Evolutionary conservation across 2,329 filamentous ascomycete genomes (phyloP), one percentile per base, ranked within the genome.

Genomic region (Fusarium oligoseptatum): DNA sequence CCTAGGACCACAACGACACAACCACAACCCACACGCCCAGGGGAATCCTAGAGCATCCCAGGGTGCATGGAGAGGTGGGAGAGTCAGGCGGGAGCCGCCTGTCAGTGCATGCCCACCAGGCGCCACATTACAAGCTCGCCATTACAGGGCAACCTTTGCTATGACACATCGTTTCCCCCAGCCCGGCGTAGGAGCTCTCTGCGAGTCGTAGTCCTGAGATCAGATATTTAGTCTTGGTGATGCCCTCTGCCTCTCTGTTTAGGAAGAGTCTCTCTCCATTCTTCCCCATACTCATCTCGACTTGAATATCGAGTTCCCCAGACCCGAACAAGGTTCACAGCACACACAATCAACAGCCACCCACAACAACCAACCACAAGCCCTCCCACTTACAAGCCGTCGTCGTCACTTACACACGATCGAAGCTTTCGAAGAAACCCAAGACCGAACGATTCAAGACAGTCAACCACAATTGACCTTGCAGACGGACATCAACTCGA

Each of bases 111-210:
- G 61, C 65, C 73, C 73, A 76, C 71, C 37, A 65, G 69, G 77
- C 66, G 75, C 77, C 77, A 78, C 77, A 71, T 70, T 71, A 78
- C 77, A 78, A 78, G 76, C 76, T 79, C 75, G 70, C 73, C 77
- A 78, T 78, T 66, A 66, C 74, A 79, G 67, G 76, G 70, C 76
- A 70, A 27, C 64, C 69, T 65, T 74, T 50, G 74, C 77, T 78
- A 78, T 79, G 77, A 78, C 77, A 78, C 77, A 78, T 78, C 70
- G 72, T 76, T 76, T 77, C 68, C 69, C 64, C 70, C 58, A 67
- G 64, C 58, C 70, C 63, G 67, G 67, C 43, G 67, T 55, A 72
- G 61, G 71, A 67, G 70, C 76, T 69, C 67, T 68, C 60, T 66
- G 68, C 64, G 50, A 68, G 66, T 75, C 56, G 66, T 67, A 68